Evolutionary conservation across 306 rosid genomes (phyloP).

Genomic region (Vigna unguiculata): DNA sequence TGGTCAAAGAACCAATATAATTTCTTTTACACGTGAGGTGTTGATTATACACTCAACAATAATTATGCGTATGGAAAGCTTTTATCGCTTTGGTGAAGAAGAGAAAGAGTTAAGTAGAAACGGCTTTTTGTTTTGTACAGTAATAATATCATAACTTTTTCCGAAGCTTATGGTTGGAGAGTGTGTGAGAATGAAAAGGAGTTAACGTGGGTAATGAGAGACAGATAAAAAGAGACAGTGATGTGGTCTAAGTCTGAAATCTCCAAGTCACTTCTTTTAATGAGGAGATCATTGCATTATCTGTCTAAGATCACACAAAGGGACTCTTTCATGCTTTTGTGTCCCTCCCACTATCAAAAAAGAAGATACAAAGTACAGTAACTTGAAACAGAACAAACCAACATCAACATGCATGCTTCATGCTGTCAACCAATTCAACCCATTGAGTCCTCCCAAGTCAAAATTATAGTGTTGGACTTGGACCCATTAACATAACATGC

Average conservation of each 20-base stretch:
- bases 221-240: conserved; percentile 7
- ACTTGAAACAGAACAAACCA: conserved; percentile 32
- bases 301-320: conserved; percentile 40
- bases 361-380: conserved; percentile 28
- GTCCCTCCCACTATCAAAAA: conserved; percentile 49
- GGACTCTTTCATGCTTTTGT: conserved; percentile 11
- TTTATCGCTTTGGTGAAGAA: conserved; percentile 38
- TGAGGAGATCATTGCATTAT: conserved; percentile 52
- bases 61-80: conserved; percentile 43
- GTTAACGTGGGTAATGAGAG: conserved; percentile 3
- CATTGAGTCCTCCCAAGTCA: conserved; percentile 47
- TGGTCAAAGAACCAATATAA: conserved; percentile 42
- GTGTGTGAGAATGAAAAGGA: conserved; percentile 16
- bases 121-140: conserved; percentile 43
- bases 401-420: conserved; percentile 22
- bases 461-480: conserved; percentile 37
- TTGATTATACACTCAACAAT: conserved; percentile 54
- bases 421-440: conserved; percentile 38
- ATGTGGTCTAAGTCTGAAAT: conserved; percentile 46
- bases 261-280: conserved; percentile 74
- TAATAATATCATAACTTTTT: conserved; percentile 26
- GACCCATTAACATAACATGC: conserved; percentile 44
- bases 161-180: conserved; percentile 27
- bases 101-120: background rate
- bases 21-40: conserved; percentile 45